Conservation (phyloP, 2,329 filamentous ascomycete genomes). For the Penicillium rolfsii region DNA sequence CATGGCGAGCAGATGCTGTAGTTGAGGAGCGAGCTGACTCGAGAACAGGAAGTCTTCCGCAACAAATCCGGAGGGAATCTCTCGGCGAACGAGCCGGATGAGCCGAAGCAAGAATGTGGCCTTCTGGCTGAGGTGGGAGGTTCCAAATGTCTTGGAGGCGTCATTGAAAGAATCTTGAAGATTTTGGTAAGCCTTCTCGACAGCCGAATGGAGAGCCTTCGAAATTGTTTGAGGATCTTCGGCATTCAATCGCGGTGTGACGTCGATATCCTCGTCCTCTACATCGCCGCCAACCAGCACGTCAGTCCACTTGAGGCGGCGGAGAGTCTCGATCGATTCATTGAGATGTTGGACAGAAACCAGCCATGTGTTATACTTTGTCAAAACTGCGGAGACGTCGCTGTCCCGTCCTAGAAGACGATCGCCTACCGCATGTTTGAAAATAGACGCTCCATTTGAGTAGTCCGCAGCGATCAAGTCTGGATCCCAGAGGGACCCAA, state of each 20-base stretch:
- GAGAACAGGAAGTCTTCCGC: conserved; percentile 55
- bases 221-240: conserved; percentile 70
- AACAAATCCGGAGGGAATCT: conserved; percentile 60
- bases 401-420: conserved; percentile 73
- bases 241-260: conserved; percentile 61
- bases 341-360: conserved; percentile 63
- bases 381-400: conserved; percentile 63
- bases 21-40: conserved; percentile 60
- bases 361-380: conserved; percentile 73
- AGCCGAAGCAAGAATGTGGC: conserved; percentile 69
- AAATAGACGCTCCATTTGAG: conserved; percentile 64
- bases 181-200: conserved; percentile 60
- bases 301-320: conserved; percentile 42
- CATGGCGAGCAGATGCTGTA: conserved; percentile 66
- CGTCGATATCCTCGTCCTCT: conserved; percentile 42
- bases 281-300: conserved; percentile 45
- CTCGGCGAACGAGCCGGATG: conserved; percentile 71
- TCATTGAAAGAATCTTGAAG: conserved; percentile 52
- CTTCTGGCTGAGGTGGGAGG: conserved; percentile 53
- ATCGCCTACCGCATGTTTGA: conserved; percentile 70
- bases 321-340: conserved; percentile 40
- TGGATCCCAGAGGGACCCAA: conserved; percentile 68
- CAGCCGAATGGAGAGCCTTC: conserved; percentile 59
- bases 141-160: conserved; percentile 54
- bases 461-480: conserved; percentile 68